Percentiles rank a stretch among this genome's conserved stretches.
Conservation (phyloP, 352 stramenopile species). For the Pythium volutum region DNA sequence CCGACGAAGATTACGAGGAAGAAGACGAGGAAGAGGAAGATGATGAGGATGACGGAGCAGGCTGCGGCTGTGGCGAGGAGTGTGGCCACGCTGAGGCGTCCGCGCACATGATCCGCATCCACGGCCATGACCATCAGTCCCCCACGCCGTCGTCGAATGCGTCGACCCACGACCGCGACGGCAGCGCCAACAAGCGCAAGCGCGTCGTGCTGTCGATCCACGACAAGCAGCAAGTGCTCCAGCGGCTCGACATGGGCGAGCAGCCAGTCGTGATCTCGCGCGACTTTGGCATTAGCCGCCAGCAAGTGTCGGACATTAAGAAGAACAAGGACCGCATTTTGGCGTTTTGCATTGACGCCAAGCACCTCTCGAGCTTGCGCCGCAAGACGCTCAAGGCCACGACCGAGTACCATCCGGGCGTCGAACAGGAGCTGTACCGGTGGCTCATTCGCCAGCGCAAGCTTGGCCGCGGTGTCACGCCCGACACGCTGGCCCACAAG, state of each 20-base stretch:
- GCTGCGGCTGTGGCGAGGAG: constrained; percentile 10
- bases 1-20: constrained; percentile 14
- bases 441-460: constrained; percentile 75
- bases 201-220: constrained; percentile 81
- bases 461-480: constrained; percentile 41
- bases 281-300: constrained; percentile 66
- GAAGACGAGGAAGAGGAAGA: constrained; percentile 23
- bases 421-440: constrained; percentile 81
- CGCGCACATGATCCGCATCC: constrained; percentile 19
- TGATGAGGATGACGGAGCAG: constrained; percentile 2
- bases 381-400: constrained; percentile 73
- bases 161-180: constrained; percentile 2
- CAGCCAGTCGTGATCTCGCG: constrained; percentile 58
- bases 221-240: constrained; percentile 81
- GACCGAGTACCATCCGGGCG: constrained; percentile 66
- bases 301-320: constrained; percentile 87
- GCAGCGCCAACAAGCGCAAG: constrained; percentile 53
- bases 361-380: constrained; percentile 64
- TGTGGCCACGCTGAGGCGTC: constrained; percentile 20
- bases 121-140: background rate
- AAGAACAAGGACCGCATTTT: constrained; percentile 81
- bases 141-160: constrained; percentile 18
- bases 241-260: constrained; percentile 65
- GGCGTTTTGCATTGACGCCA: constrained; percentile 70
- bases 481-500: constrained; percentile 49